Evolutionary conservation across 345 rosid species (phyloP).

Genomic region (Corymbia maculata): DNA sequence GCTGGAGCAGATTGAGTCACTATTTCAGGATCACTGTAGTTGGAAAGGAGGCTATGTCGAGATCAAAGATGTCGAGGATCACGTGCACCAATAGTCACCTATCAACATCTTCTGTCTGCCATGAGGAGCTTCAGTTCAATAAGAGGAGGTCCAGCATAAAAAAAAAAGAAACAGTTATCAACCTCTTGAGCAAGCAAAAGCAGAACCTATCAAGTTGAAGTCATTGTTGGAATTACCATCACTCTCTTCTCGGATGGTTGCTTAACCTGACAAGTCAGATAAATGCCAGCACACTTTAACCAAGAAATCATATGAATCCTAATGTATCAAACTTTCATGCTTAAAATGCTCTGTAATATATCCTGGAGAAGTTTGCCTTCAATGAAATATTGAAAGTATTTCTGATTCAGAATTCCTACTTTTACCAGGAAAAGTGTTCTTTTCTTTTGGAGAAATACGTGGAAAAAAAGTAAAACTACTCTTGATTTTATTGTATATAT

Average conservation of each 20-base stretch:
- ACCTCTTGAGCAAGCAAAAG: not conserved
- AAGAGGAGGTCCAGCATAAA: not conserved
- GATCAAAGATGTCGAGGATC: not conserved
- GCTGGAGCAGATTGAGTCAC: slow-evolving; percentile 44
- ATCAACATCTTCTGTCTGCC: not conserved
- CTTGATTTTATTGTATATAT: not conserved
- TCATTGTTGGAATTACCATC: not conserved
- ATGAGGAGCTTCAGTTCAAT: not conserved
- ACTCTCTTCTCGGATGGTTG: not conserved
- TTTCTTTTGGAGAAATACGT: not conserved
- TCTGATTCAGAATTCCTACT: not conserved
- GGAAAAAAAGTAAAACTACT: not conserved
- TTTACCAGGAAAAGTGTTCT: not conserved
- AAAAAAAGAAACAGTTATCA: not conserved
- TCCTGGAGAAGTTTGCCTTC: not conserved
- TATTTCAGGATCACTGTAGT: slow-evolving; percentile 10
- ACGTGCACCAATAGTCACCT: not conserved
- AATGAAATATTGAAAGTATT: not conserved
- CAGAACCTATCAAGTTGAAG: not conserved
- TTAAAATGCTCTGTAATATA: not conserved
- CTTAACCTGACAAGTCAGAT: not conserved
- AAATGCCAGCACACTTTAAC: not conserved
- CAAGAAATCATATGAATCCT: not conserved
- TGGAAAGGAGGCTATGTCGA: not conserved
- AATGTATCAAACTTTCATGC: not conserved